phyloP scores from a whole-genome alignment of 2,329 filamentous ascomycete genomes.

The Mariannaea elegans region DNA sequence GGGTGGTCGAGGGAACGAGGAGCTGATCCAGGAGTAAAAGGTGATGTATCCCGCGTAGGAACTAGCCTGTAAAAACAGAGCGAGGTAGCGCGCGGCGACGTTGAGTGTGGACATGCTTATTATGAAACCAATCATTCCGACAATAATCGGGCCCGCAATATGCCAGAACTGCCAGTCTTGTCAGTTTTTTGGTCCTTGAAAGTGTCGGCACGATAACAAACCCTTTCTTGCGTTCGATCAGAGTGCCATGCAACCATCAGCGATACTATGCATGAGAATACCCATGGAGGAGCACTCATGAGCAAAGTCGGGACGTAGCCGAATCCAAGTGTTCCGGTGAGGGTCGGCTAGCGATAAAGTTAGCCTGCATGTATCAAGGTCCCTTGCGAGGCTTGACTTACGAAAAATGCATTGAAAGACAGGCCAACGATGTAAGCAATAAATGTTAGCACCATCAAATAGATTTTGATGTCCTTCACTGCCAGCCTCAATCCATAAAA shows the following conservation, averaged over 20 bases:
- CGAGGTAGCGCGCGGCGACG: constrained; percentile 65
- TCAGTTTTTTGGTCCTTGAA: constrained; percentile 2
- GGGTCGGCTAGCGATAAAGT: constrained; percentile 50
- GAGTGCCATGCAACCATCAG: constrained; percentile 64
- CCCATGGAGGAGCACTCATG: constrained; percentile 67
- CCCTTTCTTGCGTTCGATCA: constrained; percentile 63
- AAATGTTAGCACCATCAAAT: constrained; percentile 70
- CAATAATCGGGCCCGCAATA: constrained; percentile 60
- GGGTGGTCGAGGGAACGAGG: constrained; percentile 65
- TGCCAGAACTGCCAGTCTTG: constrained; percentile 61
- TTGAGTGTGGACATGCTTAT: constrained; percentile 68
- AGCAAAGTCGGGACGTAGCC: constrained; percentile 61
- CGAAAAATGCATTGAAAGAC: constrained; percentile 68
- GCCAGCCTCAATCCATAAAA: constrained; percentile 67
- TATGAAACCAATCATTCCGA: constrained; percentile 65
- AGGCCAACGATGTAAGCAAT: constrained; percentile 68
- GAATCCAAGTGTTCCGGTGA: constrained; percentile 64
- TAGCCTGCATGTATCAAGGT: too few relatives aligned
- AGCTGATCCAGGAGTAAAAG: constrained; percentile 67
- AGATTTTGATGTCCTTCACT: constrained; percentile 68
- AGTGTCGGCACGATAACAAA: constrained; percentile 30
- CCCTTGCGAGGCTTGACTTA: too few relatives aligned
- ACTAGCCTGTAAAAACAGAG: constrained; percentile 66
- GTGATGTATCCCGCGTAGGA: constrained; percentile 68
- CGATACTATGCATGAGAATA: constrained; percentile 66